Conservation (phyloP, 2,329 filamentous ascomycete genomes). For the Ascochyta rabiei region DNA sequence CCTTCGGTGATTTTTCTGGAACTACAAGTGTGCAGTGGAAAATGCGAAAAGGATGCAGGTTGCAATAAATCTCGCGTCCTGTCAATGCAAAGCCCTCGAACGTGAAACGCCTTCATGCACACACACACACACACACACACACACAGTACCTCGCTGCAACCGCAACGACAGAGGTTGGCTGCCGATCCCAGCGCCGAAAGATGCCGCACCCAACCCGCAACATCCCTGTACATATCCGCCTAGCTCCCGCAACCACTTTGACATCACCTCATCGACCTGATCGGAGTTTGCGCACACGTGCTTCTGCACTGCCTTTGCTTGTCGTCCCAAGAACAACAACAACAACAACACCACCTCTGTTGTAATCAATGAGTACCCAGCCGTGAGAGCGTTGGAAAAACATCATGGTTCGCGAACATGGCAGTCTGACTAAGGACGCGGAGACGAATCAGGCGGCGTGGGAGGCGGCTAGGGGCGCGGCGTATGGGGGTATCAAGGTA, state of each 20-base stretch:
- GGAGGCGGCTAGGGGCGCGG: slow-evolving; percentile 72
- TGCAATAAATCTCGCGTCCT: too few relatives aligned
- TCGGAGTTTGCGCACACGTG: background rate
- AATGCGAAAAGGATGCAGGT: too few relatives aligned
- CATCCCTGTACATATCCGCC: background rate
- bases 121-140: too few relatives aligned
- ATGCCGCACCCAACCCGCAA: background rate
- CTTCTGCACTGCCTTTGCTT: background rate
- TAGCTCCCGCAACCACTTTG: slow-evolving; percentile 8
- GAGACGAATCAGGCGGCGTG: slow-evolving; percentile 74
- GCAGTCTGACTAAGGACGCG: slow-evolving; percentile 63
- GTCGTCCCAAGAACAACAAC: too few relatives aligned
- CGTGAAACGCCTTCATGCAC: too few relatives aligned
- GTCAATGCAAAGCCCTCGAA: too few relatives aligned
- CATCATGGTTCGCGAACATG: slow-evolving; percentile 56
- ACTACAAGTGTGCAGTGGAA: too few relatives aligned
- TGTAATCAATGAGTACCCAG: too few relatives aligned
- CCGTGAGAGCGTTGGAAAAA: background rate
- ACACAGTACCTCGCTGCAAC: background rate
- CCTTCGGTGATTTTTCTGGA: too few relatives aligned
- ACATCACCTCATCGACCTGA: slow-evolving; percentile 6
- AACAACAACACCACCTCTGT: too few relatives aligned
- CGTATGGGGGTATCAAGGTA: slow-evolving; percentile 70
- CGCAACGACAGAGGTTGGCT: background rate
- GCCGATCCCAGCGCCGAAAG: background rate